These are phyloP conservation scores for Acacia crassicarpa DNA, from an alignment of 306 rosid species.

Conservation along the genomic window DNA sequence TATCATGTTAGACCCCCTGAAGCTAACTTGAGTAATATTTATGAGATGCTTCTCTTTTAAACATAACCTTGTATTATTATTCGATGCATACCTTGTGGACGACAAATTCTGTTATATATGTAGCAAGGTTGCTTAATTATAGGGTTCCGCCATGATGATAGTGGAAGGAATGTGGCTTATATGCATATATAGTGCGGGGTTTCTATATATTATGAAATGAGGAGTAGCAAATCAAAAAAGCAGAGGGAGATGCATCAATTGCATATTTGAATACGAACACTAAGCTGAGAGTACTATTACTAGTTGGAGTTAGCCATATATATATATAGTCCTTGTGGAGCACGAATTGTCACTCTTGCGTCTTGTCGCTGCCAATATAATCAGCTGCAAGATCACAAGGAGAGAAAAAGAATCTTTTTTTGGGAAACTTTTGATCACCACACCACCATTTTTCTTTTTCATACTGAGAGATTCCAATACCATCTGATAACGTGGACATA, in stretches of 20 bases:
- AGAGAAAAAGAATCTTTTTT: background rate
- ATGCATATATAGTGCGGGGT: background rate
- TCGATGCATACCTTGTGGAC: background rate
- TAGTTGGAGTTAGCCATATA: background rate
- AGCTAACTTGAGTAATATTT: background rate
- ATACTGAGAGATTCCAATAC: constrained; percentile 55
- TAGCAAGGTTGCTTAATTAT: background rate
- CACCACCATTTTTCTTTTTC: background rate
- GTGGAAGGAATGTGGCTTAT: background rate
- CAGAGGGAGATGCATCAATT: constrained; percentile 30
- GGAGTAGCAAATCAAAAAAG: constrained; percentile 9
- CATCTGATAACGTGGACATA: constrained; percentile 43
- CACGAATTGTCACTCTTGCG: constrained; percentile 36
- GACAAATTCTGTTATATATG: background rate
- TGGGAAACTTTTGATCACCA: background rate
- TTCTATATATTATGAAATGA: constrained; percentile 16
- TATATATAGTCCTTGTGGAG: constrained; percentile 24
- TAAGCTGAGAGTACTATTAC: background rate
- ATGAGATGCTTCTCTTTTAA: background rate
- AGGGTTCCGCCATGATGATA: constrained; percentile 9
- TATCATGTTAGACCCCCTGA: background rate
- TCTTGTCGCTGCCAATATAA: constrained; percentile 8
- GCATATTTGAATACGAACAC: constrained; percentile 37
- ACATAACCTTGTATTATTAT: background rate
- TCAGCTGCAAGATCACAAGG: background rate